Conservation (phyloP, 345 rosid species). For the Bruguiera gymnorhiza region DNA sequence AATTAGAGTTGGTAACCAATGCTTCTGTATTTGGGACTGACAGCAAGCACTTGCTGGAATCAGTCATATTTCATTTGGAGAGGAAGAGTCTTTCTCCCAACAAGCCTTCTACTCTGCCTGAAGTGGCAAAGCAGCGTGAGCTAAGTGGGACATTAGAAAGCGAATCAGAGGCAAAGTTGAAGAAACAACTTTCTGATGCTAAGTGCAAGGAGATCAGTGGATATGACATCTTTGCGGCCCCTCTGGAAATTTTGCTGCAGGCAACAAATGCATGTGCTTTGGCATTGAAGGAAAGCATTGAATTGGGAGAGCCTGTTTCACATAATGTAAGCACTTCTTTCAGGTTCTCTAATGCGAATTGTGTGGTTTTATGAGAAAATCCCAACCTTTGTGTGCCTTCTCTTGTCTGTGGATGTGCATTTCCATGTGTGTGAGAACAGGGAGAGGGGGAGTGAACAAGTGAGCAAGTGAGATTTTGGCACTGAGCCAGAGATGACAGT, state of each 20-base stretch:
- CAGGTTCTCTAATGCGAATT: conserved; percentile 29
- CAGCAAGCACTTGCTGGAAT: conserved; percentile 87
- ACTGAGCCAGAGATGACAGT: not conserved
- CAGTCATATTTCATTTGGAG: conserved; percentile 90
- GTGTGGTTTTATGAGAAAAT: not conserved
- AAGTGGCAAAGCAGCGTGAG: conserved; percentile 92
- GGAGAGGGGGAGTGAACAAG: too few relatives aligned
- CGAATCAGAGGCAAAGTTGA: conserved; percentile 55
- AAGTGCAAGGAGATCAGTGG: conserved; percentile 90
- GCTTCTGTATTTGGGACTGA: conserved; percentile 5
- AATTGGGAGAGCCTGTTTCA: conserved; percentile 57
- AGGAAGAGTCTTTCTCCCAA: conserved; percentile 70
- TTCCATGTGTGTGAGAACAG: too few relatives aligned
- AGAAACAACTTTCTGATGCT: conserved; percentile 82
- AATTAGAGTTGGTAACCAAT: not conserved
- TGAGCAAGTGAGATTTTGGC: too few relatives aligned
- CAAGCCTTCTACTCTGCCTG: conserved; percentile 66
- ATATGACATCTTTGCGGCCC: conserved; percentile 90
- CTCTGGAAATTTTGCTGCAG: conserved; percentile 85
- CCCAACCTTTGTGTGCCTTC: not conserved
- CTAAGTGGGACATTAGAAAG: conserved; percentile 72
- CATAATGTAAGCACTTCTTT: conserved; percentile 32
- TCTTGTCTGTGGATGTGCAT: not conserved
- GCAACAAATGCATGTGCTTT: conserved; percentile 55
- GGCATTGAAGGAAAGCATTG: conserved; percentile 54